Evolutionary conservation across 139 green algal species (phyloP), one percentile per base, ranked within the genome.

Genomic region (Mesostigma viride): DNA sequence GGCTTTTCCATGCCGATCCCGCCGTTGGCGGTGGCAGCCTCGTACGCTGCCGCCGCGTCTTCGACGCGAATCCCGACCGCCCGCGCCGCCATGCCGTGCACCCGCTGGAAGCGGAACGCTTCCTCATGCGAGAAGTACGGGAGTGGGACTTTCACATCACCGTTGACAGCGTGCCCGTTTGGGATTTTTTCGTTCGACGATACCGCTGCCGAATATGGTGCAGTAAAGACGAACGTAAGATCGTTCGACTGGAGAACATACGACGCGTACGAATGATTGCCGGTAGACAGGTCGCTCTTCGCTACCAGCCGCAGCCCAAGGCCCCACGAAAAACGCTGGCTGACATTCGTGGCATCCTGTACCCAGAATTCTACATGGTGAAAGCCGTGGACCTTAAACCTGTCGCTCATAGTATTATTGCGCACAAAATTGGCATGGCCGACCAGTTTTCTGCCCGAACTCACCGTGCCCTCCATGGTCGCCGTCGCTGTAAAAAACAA

Each of bases 351-450:
- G 8, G 93, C 93, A 48, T 99, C 93, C 3, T 76, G 68, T 58
- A 81, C 90, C 81, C 83, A 98, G 51, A 95, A 96, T 70, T 98
- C 92, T 17, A 98, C 65, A 69, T 95, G 87, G 60, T 98, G 88
- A 48, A 98, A 99, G 22, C 81, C 65, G 8, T 83, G 65, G 17
- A 91, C 70, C 1, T 69, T 4, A 45, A 97, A 97, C 36, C 62
- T 69, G 74, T 97, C 91, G 40, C 40, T 53, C 14, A 53, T 24
- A 53, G 69, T 60, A 11, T 75, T 75, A 1, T 46, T 1, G n/a
- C 69, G 60, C 65, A 64, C 47, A 28, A 77, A 77, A 40, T 72
- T 69, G 24, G 31, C 4, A 30, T 34, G 20, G 8, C 71, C 71
- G n/a, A 77, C 71, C 17, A 77, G 71, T 27, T 76, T 75, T 6